Evolutionary conservation across 1,284 basidiomycete genomes (phyloP).

Genomic region (Rhizoctonia solani): DNA sequence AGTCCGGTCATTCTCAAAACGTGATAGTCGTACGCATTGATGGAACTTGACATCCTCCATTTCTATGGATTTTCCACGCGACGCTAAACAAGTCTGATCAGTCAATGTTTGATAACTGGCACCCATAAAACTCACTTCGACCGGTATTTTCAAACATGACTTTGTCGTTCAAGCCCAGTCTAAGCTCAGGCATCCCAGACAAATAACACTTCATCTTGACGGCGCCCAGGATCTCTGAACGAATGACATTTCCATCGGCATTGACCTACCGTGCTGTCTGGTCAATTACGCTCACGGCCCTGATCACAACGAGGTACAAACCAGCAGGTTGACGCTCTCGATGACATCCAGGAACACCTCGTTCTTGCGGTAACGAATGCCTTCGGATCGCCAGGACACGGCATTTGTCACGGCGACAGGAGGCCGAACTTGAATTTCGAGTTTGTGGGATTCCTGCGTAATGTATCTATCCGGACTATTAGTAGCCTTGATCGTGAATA

Average conservation of each 20-base stretch:
- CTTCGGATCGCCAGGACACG: slow-evolving; percentile 97
- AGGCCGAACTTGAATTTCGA: slow-evolving; percentile 94
- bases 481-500: background rate
- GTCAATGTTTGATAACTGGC: slow-evolving; percentile 2
- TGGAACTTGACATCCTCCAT: slow-evolving; percentile 99
- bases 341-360: slow-evolving; percentile 99
- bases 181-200: slow-evolving; percentile 96
- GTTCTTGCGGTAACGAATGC: slow-evolving; percentile 97
- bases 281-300: background rate
- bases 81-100: slow-evolving; percentile 58
- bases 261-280: slow-evolving; percentile 89
- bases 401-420: slow-evolving; percentile 99
- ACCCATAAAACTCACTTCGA: slow-evolving; percentile 64
- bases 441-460: slow-evolving; percentile 98
- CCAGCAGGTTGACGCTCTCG: slow-evolving; percentile 95
- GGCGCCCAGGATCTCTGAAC: slow-evolving; percentile 95
- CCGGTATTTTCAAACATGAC: slow-evolving; percentile 99
- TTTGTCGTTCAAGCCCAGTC: slow-evolving; percentile 97
- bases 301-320: slow-evolving; percentile 48
- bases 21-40: slow-evolving; percentile 98
- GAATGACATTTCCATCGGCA: slow-evolving; percentile 94
- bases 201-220: slow-evolving; percentile 99
- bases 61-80: slow-evolving; percentile 96
- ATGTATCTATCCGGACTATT: slow-evolving; percentile 73
- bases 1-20: slow-evolving; percentile 98